Evolutionary conservation across 2,329 filamentous ascomycete species (phyloP), one percentile per base, ranked within the genome.

Genomic region (Monascus ruber): DNA sequence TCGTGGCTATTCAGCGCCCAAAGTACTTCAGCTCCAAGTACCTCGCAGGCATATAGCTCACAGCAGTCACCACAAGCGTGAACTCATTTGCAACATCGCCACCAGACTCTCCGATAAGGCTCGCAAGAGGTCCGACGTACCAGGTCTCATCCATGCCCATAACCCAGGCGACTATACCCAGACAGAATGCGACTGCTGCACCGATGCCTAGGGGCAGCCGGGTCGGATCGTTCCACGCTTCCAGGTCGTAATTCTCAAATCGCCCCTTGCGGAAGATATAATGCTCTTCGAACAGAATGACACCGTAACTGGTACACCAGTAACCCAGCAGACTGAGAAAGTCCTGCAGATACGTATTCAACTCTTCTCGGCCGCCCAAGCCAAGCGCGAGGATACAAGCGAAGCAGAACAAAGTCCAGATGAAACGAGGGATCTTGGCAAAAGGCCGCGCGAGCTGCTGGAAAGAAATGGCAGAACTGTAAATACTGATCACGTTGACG

Each of bases 111-210:
- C 69, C 68, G 42, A 73, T 71, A 44, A 59, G 51, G 32, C 49
- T 54, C 1, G 64, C 69, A 36, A 73, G 45, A 2, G 60, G 58
- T 0, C 71, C 72, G 24, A 71, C 57, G 47, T 70, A 75, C 68
- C 70, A 76, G 0, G 71, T 75, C 57, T 76, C 69, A 35, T 65
- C 66, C 74, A 79, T 79, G 1, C 74, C 76, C 50, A 78, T 60
- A 24, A 74, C 61, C 60, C 72, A 75, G 17, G 65, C 69, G 5
- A 59, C 64, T 5, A 68, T 54, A 1, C 70, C 70, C 1, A 64
- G 52, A 0, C 62, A 50, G 45, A 73, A 74, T 0, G 70, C 67
- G 4, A 58, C 41, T 0, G 62, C 48, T 2, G 64, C 70, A 2
- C 56, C 70, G 31, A 65, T 50, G 5, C 70, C 71, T 9, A 66